Evolutionary conservation across 2,329 filamentous ascomycete species (phyloP).

Genomic region (Pseudopithomyces maydicus): DNA sequence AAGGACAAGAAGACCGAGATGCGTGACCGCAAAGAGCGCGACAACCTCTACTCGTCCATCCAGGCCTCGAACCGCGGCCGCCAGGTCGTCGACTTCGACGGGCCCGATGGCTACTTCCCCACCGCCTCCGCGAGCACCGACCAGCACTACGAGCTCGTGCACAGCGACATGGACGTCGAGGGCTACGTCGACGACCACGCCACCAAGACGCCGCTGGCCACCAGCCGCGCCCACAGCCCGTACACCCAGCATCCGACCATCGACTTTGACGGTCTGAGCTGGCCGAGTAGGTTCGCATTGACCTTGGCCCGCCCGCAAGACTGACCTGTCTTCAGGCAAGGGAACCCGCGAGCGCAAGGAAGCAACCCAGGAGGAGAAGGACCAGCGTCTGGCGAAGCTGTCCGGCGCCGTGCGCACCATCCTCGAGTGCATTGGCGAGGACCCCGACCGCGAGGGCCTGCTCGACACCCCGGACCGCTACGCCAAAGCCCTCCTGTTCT

Average conservation of each 20-base stretch:
- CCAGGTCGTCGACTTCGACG: slow-evolving; percentile 52
- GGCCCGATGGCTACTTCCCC: slow-evolving; percentile 36
- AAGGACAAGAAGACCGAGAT: slow-evolving; percentile 50
- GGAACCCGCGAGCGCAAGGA: slow-evolving; percentile 69
- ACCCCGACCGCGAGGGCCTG: slow-evolving; percentile 67
- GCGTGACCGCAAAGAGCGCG: slow-evolving; percentile 57
- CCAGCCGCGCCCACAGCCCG: slow-evolving; percentile 57
- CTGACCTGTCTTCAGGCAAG: slow-evolving; percentile 50
- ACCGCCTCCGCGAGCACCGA: slow-evolving; percentile 23
- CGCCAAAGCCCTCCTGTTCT: slow-evolving; percentile 92
- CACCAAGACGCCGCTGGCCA: slow-evolving; percentile 57
- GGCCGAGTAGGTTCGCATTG: slow-evolving; percentile 52
- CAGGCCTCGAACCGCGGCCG: slow-evolving; percentile 59
- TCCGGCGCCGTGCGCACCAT: slow-evolving; percentile 67
- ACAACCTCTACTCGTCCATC: slow-evolving; percentile 64
- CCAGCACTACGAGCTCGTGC: slow-evolving; percentile 23
- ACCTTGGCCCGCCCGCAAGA: background rate
- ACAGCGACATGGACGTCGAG: slow-evolving; percentile 48
- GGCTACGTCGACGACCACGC: slow-evolving; percentile 58
- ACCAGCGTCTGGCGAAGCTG: slow-evolving; percentile 64
- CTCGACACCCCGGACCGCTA: slow-evolving; percentile 80
- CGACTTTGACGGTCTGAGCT: slow-evolving; percentile 62
- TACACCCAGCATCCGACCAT: slow-evolving; percentile 57
- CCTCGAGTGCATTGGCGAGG: slow-evolving; percentile 69
- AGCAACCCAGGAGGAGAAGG: slow-evolving; percentile 62